A percentile compares a stretch with the other conserved stretches of the same genome.
These are phyloP conservation scores for Tolypocladium inflatum DNA, from an alignment of 2,329 filamentous ascomycete genomes.

Conservation along the genomic window DNA sequence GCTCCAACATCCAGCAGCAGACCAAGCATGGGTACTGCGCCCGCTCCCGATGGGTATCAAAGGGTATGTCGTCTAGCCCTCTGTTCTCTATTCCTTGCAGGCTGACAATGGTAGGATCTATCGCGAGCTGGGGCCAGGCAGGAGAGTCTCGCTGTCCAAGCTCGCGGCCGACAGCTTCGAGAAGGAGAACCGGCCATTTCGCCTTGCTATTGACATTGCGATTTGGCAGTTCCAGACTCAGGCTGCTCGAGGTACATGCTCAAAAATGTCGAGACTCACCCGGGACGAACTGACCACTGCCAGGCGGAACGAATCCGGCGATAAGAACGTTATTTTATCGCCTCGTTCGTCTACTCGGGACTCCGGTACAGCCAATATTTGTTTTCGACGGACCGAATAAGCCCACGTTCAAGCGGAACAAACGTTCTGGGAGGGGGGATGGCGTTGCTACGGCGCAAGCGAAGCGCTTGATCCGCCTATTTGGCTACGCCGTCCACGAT, in stretches of 20 bases:
- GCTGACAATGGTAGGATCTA: constrained; percentile 56
- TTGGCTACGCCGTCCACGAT: constrained; percentile 75
- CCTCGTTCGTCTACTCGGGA: constrained; percentile 63
- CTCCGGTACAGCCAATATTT: constrained; percentile 79
- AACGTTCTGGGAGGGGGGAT: constrained; percentile 56
- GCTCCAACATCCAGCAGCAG: background rate
- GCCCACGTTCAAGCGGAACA: constrained; percentile 81
- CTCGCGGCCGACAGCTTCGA: constrained; percentile 72
- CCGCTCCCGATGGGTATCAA: constrained; percentile 51
- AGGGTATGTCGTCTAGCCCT: constrained; percentile 33
- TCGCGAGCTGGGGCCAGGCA: constrained; percentile 74
- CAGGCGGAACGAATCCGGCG: constrained; percentile 79
- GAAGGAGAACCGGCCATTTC: constrained; percentile 59
- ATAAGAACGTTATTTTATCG: constrained; percentile 90
- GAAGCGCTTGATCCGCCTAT: constrained; percentile 74
- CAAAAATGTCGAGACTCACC: accelerated
- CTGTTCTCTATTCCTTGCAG: accelerated
- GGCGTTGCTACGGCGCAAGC: constrained; percentile 64
- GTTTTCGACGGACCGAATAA: constrained; percentile 85
- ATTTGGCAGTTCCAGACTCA: constrained; percentile 97
- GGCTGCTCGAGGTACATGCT: constrained; percentile 55
- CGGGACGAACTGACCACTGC: constrained; percentile 1
- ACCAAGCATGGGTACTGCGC: constrained; percentile 1
- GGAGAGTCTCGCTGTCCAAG: constrained; percentile 72
- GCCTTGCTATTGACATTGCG: constrained; percentile 85